phyloP scores from a whole-genome alignment of 228 moss, liverwort and hornwort genomes.

The Sphagnum fallax region DNA sequence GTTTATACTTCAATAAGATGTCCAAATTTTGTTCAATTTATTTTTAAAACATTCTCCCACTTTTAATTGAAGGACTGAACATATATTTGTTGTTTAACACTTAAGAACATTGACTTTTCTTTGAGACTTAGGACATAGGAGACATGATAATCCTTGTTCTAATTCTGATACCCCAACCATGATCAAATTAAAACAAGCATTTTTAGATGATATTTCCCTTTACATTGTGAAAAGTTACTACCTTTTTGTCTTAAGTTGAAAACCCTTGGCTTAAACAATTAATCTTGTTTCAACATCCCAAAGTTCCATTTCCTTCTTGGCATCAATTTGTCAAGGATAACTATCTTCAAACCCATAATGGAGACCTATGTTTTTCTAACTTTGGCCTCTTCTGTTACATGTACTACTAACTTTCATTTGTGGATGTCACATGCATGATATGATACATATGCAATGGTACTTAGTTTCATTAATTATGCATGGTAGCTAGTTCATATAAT shows the following conservation, averaged over 20 bases:
- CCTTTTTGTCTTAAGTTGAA: conserved; percentile 28
- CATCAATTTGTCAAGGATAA: conserved; percentile 38
- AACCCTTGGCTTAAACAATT: conserved; percentile 35
- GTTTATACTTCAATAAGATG: too few species aligned
- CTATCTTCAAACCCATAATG: conserved; percentile 41
- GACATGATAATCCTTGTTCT: too few species aligned
- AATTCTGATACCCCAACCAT: conserved; percentile 15
- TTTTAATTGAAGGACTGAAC: too few species aligned
- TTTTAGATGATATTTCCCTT: conserved; percentile 43
- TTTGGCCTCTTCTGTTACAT: conserved; percentile 26
- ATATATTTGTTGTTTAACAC: too few species aligned
- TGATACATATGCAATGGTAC: conserved; percentile 32
- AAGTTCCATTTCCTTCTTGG: conserved; percentile 41
- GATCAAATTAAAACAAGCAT: conserved; percentile 42
- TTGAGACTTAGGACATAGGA: too few species aligned
- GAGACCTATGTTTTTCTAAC: conserved; percentile 28
- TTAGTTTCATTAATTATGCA: conserved; percentile 33
- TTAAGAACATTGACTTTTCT: too few species aligned
- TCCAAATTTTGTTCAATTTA: too few species aligned
- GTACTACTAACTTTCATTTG: conserved; percentile 29
- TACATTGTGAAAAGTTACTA: conserved; percentile 28
- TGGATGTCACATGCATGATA: conserved; percentile 38
- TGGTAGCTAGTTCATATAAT: conserved; percentile 44
- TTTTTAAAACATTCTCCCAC: too few species aligned
- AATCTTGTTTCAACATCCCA: conserved; percentile 36